Base-by-base conservation (phyloP, 2,329 filamentous ascomycete genomes). In the Talaromyces sp. region DNA sequence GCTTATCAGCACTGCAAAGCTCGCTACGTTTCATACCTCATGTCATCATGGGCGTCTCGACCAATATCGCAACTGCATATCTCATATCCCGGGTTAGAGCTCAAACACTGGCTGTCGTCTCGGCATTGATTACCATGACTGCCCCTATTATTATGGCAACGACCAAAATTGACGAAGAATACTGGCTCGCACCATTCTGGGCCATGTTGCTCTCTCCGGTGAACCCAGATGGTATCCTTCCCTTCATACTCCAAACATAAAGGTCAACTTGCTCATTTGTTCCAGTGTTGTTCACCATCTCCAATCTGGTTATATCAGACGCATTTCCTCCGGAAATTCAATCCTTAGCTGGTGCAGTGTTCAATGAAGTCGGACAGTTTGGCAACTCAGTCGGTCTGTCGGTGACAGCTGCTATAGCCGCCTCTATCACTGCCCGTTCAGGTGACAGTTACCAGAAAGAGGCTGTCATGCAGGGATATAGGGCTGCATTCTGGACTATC, bases 271-370 rank as follows among this genome's bases (percentile, higher is more conserved):
- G 6, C 37, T 39, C 12, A 39, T 16, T 16, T 39, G 37, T 16
- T 39, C 14, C 37, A 39, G 14, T 39, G 8, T 68, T 87, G 5
- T 86, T 85, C 68, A 86, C 82, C 0, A 79, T 87, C 2, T 82
- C 80, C 0, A 75, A 83, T 25, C 77, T 87, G 14, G 72, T 86
- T 5, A 79, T 87, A 8, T 79, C 80, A 0, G 80, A 83, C 12
- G 79, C 77, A 3, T 87, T 86, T 65, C 81, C 83, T 0, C 75
- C 79, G 11, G 73, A 84, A 11, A 85, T 79, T 0, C 85, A 88
- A 63, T 82, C 82, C 0, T 73, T 88, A 0, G 85, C 84, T 0
- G 86, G 85, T 0, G 84, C 83, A 0, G 84, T 88, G 0, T 88
- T 87, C 71, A 86, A 85, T 64, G 85, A 84, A 0, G 75, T 82